Base-by-base conservation (phyloP, 1,284 basidiomycete genomes). In the Stygiomarasmius scandens region DNA sequence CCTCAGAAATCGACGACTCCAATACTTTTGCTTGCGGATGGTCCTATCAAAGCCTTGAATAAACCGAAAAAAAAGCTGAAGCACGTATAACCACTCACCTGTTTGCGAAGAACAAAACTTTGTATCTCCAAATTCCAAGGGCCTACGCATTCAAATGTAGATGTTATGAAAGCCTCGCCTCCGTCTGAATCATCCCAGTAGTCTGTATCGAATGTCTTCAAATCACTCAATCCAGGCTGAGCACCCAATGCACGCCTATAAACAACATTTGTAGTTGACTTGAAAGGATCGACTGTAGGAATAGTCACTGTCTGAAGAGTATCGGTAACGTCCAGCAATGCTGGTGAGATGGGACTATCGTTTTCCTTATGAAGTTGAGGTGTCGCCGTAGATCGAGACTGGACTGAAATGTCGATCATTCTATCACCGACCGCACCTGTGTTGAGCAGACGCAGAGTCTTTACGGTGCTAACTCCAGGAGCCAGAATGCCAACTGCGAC, bases 391-490 rank as follows among this genome's bases (percentile, higher is more conserved):
- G 76, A 66, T 16, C 76, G 73, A 14, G 90, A 88, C 58, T 88
- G 89, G 44, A 92, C 74, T 1, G 91, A 93, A 25, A 93, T 77
- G 66, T 94, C 92, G 48, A 94, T 71, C 47, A 82, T 77, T 29
- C 90, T 78, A 50, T 88, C 83, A 2, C 89, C 90, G 0, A 79
- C 72, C 1, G 79, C 79, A 19, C 89, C 89, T 0, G 77, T 75
- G 62, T 80, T 85, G 49, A 74, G 70, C 38, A 93, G 73, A 62
- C 80, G 73, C 45, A 94, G 68, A 9, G 83, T 87, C 67, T 89
- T 90, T 48, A 78, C 61, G 2, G 76, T 74, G 29, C 74, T 81
- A 3, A 75, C 77, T 1, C 85, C 85, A 0, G 90, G 83, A 0
- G 74, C 62, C 14, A 94, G 69, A 1, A 70, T 67, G n/a, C 90